phyloP scores from a whole-genome alignment of 345 rosid genomes.

The Salix koriyanagi region DNA sequence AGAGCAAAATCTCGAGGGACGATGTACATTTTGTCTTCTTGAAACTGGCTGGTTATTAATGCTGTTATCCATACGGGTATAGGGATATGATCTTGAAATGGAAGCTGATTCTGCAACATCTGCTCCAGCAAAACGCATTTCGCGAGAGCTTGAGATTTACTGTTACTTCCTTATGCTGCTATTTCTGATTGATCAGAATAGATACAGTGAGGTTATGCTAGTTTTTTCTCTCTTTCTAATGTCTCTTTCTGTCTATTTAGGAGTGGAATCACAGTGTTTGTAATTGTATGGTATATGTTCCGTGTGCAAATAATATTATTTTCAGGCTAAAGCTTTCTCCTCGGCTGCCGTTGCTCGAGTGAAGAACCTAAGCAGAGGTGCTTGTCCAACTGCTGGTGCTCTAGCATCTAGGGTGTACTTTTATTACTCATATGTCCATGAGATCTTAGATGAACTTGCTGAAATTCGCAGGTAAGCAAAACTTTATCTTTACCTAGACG shows the following conservation, averaged over 20 bases:
- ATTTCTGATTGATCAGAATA: conserved; percentile 73
- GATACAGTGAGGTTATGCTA: conserved; percentile 50
- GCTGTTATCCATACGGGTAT: background rate
- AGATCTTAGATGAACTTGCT: conserved; percentile 68
- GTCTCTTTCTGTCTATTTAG: background rate
- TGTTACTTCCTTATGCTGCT: conserved; percentile 66
- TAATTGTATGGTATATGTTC: no score
- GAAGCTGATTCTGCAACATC: conserved; percentile 79
- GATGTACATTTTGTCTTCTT: no score
- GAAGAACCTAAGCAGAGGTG: conserved; percentile 62
- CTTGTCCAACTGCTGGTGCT: conserved; percentile 44
- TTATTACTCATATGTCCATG: conserved; percentile 72
- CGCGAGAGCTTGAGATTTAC: conserved; percentile 72
- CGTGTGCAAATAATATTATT: background rate
- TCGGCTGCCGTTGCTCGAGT: conserved; percentile 64
- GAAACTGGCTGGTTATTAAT: no score
- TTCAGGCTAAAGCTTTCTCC: conserved; percentile 84
- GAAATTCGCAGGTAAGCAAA: conserved; percentile 61
- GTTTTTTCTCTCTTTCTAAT: background rate
- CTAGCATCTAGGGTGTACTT: conserved; percentile 71
- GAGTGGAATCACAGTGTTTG: no score
- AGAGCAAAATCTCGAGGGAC: no score
- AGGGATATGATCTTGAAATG: conserved; percentile 79
- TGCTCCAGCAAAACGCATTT: conserved; percentile 45
- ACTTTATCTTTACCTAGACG: no score